These are phyloP conservation scores for Glycine latifolia DNA, from an alignment of 306 rosid genomes.

Conservation along the genomic window DNA sequence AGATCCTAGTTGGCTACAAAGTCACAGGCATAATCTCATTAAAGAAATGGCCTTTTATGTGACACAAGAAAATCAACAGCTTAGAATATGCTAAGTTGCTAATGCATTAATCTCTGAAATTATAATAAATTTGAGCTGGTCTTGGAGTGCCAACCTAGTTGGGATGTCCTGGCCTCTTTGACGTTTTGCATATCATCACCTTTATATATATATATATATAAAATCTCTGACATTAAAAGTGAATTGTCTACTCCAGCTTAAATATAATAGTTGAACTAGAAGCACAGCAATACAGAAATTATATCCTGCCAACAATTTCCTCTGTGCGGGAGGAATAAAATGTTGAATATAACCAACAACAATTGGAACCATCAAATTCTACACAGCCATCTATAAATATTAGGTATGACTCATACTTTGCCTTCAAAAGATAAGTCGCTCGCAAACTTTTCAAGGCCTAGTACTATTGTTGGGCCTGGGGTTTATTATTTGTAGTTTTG, in stretches of 20 bases:
- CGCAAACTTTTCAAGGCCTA: too few relatives aligned
- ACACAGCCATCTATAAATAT: slow-evolving; percentile 24
- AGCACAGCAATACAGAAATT: background rate
- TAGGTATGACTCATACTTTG: too few relatives aligned
- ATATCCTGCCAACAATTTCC: background rate
- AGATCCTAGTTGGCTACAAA: background rate
- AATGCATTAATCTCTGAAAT: background rate
- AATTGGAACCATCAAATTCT: slow-evolving; percentile 29
- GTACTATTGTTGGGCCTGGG: too few relatives aligned
- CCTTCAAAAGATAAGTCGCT: too few relatives aligned
- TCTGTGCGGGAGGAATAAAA: background rate
- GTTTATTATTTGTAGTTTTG: too few relatives aligned
- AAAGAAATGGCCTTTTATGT: background rate
- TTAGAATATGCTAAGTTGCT: slow-evolving; percentile 6
- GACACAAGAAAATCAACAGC: background rate
- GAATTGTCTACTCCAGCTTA: slow-evolving; percentile 2
- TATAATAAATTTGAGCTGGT: too few relatives aligned
- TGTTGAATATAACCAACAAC: slow-evolving; percentile 17
- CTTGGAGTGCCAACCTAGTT: too few relatives aligned
- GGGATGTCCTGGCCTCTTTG: too few relatives aligned
- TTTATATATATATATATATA: too few relatives aligned
- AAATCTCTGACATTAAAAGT: background rate
- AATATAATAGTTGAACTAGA: slow-evolving; percentile 19
- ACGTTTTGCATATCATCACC: too few relatives aligned
- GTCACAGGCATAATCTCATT: slow-evolving; percentile 9